These are phyloP conservation scores for Skeletonema costatum DNA, from an alignment of 108 stramenopile genomes.

Conservation along the genomic window DNA sequence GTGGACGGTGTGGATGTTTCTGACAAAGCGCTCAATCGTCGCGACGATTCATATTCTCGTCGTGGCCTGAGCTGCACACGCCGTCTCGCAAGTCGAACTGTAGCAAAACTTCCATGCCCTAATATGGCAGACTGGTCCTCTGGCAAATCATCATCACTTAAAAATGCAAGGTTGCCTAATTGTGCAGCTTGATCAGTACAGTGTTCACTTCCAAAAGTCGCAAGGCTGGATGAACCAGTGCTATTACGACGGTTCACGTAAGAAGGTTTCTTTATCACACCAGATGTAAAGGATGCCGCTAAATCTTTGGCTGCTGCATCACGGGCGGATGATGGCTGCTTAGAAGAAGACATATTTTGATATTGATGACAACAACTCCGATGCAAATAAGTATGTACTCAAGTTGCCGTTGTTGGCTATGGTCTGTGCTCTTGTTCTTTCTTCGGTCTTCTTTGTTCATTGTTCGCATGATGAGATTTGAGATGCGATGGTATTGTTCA, in stretches of 20 bases:
- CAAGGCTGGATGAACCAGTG: conserved; percentile 5
- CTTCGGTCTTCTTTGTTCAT: too few relatives aligned
- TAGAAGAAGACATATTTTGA: background rate
- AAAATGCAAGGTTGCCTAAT: conserved; percentile 68
- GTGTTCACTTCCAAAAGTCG: conserved; percentile 8
- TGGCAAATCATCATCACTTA: conserved; percentile 42
- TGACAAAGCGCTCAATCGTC: background rate
- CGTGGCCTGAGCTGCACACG: background rate
- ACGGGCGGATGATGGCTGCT: background rate
- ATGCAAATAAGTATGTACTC: too few relatives aligned
- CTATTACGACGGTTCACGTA: background rate
- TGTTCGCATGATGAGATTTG: too few relatives aligned
- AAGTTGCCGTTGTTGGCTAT: too few relatives aligned
- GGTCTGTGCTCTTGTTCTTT: too few relatives aligned
- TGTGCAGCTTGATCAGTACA: conserved; percentile 50
- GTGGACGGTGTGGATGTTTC: background rate
- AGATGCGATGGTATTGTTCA: too few relatives aligned
- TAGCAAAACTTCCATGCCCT: conserved; percentile 75
- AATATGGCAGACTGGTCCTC: conserved; percentile 38
- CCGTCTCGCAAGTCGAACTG: conserved; percentile 69
- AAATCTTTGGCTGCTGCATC: too few relatives aligned
- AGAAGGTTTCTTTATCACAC: background rate
- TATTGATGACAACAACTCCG: too few relatives aligned
- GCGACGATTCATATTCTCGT: background rate
- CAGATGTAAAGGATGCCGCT: too few relatives aligned